Evolutionary conservation across 768 basidiomycete genomes (phyloP), one percentile per base, ranked within the genome.

Genomic region (Tylopilus sp.): DNA sequence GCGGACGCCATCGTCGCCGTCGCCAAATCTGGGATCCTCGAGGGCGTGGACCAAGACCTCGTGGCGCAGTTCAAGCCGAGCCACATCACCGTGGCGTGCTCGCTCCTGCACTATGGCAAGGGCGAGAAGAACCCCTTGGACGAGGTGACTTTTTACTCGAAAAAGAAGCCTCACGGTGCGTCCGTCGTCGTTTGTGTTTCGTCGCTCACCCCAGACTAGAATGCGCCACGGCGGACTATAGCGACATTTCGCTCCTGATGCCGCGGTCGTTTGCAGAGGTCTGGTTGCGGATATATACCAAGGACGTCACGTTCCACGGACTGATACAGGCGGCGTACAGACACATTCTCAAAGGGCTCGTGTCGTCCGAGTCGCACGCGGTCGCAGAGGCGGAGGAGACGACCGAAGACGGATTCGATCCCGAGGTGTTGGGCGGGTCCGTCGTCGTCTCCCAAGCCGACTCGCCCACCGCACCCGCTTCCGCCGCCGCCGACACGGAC

Each of bases 91-190:
- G 86, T 92, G 21, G 79, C 84, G 45, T 72, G 83, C 14, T 68
- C 82, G 2, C 60, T 65, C n/a, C 76, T 92, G 77, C 91, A 92
- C 63, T 86, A 87, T 60, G 91, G 90, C 4, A 88, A 86, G 82
- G 74, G 79, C 57, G 80, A 82, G 40, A 67, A 73, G 55, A 89
- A 88, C 59, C 91, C 91, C 1, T 63, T 92, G 42, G 78, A 85
- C 41, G 76, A 70, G 16, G 80, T 90, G 48, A 81, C 77, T 63
- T 93, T 92, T 62, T 92, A 90, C 61, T 81, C 83, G 0, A 91
- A 91, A 66, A 71, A 74, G 14, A 74, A 78, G 17, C 81, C 80
- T 0, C 68, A 84, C 52, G 60, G 88, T 90, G 61, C 53, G 77
- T 66, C 13, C 10, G 17, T 13, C n/a, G 19, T n/a, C 24, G 5